These are phyloP conservation scores for grape (Vitis vinifera) DNA, from an alignment of 164 flowering plant genomes.

Conservation along the genomic window DNA sequence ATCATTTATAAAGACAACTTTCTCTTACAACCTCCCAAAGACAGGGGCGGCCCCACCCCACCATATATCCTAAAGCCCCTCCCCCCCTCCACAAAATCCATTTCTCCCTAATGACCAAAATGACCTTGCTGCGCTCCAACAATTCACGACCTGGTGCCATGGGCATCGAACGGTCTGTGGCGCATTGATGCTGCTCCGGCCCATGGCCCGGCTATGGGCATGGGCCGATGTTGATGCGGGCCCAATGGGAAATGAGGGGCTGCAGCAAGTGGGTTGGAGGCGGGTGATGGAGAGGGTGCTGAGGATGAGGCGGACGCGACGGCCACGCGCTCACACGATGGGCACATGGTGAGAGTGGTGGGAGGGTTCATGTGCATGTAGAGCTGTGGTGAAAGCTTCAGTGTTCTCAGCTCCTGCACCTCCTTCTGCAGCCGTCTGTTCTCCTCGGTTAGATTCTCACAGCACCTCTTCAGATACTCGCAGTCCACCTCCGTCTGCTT, in stretches of 20 bases:
- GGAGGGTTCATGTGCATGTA: constrained; percentile 53
- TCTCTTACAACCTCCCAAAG: too few species aligned
- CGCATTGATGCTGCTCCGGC: constrained; percentile 1
- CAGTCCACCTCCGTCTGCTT: constrained; percentile 59
- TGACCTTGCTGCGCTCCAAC: too few species aligned
- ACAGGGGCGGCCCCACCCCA: too few species aligned
- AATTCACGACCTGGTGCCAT: background rate
- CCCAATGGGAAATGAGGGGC: background rate
- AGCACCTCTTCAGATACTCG: constrained; percentile 45
- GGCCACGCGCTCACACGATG: constrained; percentile 43
- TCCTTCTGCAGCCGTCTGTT: constrained; percentile 52
- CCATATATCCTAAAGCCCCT: too few species aligned
- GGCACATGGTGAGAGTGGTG: constrained; percentile 52
- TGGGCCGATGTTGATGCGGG: constrained; percentile 2
- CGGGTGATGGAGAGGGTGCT: background rate
- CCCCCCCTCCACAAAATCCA: too few species aligned
- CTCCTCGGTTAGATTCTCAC: constrained; percentile 48
- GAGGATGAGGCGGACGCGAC: constrained; percentile 24
- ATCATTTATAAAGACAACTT: too few species aligned
- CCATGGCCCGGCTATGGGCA: constrained; percentile 25
- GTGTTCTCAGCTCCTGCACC: constrained; percentile 49
- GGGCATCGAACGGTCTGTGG: constrained; percentile 11
- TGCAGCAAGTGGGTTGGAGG: background rate
- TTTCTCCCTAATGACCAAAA: too few species aligned
- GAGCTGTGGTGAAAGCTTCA: constrained; percentile 42